Evolutionary conservation across 2,329 filamentous ascomycete species (phyloP).

Genomic region (Parastagonospora avenae): DNA sequence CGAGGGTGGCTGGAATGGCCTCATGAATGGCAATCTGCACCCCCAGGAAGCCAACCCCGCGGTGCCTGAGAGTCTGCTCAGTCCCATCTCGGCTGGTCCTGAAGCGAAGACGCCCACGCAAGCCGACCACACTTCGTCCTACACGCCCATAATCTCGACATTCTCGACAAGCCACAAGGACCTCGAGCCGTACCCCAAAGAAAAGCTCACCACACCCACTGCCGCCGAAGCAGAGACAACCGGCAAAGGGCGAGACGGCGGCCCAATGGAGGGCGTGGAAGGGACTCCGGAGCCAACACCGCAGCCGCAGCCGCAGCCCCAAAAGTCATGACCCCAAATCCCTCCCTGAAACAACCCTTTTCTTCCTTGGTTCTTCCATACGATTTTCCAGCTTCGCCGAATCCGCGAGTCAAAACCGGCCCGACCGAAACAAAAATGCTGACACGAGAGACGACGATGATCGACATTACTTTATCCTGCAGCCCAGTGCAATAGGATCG

Average conservation of each 20-base stretch:
- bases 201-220: constrained; percentile 47
- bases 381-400: background rate
- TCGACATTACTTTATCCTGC: too few species aligned
- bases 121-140: constrained; percentile 39
- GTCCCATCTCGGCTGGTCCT: constrained; percentile 39
- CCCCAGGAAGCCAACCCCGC: constrained; percentile 23
- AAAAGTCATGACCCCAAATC: constrained; percentile 14
- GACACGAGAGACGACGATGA: too few species aligned
- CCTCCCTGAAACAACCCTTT: background rate
- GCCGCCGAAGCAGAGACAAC: constrained; percentile 29
- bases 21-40: constrained; percentile 43
- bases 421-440: background rate
- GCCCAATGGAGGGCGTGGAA: constrained; percentile 36
- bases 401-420: background rate
- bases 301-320: constrained; percentile 10
- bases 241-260: constrained; percentile 23
- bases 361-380: background rate
- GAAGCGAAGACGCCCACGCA: constrained; percentile 50
- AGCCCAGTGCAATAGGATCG: too few species aligned
- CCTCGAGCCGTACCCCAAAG: constrained; percentile 53
- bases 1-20: constrained; percentile 74
- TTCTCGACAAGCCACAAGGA: constrained; percentile 60
- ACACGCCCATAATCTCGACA: constrained; percentile 55
- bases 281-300: constrained; percentile 19
- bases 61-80: constrained; percentile 37